phyloP scores from a whole-genome alignment of 306 rosid genomes.

The Lathyrus sativus region DNA sequence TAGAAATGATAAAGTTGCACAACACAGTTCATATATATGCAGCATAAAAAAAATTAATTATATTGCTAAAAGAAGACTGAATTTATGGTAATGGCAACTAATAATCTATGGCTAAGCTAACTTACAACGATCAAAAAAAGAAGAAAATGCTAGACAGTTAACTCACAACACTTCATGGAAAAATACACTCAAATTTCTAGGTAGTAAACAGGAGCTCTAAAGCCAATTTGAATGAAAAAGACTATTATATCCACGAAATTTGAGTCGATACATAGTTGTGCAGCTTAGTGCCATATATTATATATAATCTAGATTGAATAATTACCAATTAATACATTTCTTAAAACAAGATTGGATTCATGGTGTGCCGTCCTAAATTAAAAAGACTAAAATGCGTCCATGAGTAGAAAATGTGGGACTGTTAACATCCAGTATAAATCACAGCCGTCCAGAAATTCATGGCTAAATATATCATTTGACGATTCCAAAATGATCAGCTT shows the following conservation, averaged over 20 bases:
- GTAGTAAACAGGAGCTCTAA: too few relatives aligned
- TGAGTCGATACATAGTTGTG: slow-evolving; percentile 1
- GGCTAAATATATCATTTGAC: neutral
- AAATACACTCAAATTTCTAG: too few relatives aligned
- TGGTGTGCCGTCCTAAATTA: neutral
- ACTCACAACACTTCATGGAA: too few relatives aligned
- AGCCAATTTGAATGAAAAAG: too few relatives aligned
- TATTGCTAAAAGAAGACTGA: too few relatives aligned
- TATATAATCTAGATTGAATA: neutral
- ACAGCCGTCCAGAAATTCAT: slow-evolving; percentile 4
- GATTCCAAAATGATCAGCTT: slow-evolving; percentile 16
- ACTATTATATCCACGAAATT: neutral
- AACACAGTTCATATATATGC: slow-evolving; percentile 1
- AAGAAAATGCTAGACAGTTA: slow-evolving; percentile 5
- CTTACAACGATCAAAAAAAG: neutral
- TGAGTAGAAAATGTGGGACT: neutral
- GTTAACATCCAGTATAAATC: slow-evolving; percentile 9
- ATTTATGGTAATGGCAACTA: too few relatives aligned
- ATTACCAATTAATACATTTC: neutral
- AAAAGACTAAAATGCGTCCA: neutral
- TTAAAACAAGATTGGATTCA: neutral
- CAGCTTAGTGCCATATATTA: neutral
- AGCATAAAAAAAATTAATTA: neutral
- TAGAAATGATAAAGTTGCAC: slow-evolving; percentile 12
- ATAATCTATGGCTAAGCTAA: neutral